Base-by-base conservation (phyloP, 2,329 filamentous ascomycete genomes). In the Monosporascus sp. region DNA sequence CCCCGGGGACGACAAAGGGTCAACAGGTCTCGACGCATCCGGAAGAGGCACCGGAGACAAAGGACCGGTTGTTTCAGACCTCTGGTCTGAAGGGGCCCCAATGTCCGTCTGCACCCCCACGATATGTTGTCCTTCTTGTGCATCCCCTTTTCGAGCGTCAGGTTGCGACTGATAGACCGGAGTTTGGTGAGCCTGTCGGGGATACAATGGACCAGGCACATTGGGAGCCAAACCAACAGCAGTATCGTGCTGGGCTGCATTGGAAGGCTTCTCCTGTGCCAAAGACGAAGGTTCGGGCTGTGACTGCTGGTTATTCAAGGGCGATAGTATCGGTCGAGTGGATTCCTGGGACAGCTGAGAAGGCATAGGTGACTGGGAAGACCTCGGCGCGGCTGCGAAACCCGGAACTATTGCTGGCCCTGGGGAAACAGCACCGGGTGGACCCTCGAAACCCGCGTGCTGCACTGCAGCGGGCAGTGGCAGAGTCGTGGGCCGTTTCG, bases 1-100 rank as follows among this genome's bases (percentile, higher is more conserved):
- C 3, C 73, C 75, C 17, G 81, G 79, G 2, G 81, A 84, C 3
- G 78, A 83, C 6, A 75, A 60, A 2, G 71, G 68, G 57, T 83
- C 81, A 2, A 69, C 63, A 48, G 68, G 60, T 38, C 72, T 72
- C 48, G 65, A 47, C 24, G 59, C 51, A 50, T 77, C 72, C n/a
- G 65, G 57, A 6, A 70, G 64, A 14, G 69, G 58, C 39, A 70
- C 72, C 9, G 71, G 65, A 9, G 67, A 63, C 41, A 70, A 54
- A 50, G 68, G 60, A 48, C 55, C 45, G 8, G 53, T 58, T 18
- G 59, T 52, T 31, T 67, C 65, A 44, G 48, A 20, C 48, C 48
- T 55, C 20, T 38, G 50, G 17, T 50, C 45, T 24, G 55, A 35
- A 22, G 48, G 27, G 9, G 48, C 24, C 51, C 60, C 59, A 25